Base-by-base conservation (phyloP, 1,284 basidiomycete species). In the Sporisorium graminicola region DNA sequence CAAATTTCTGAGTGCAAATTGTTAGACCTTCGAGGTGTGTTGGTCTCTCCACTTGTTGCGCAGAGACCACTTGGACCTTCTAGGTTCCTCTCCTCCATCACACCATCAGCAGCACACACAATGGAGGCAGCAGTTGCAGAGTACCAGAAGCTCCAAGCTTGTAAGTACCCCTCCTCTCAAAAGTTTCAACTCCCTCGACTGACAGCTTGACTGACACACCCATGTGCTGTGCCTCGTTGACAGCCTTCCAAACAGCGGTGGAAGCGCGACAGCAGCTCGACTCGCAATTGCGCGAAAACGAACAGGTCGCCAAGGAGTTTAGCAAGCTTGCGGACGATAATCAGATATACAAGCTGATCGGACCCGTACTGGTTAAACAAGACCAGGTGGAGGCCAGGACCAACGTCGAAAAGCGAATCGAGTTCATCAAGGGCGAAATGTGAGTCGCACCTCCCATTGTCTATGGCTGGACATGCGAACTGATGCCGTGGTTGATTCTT, bases 241-340 rank as follows among this genome's bases (percentile, higher is more conserved):
- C 61, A 77, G 80, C 78, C 7, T 74, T 82, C 47, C 72, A 82
- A 47, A 59, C 63, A 16, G 72, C 66, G 1, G 77, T 84, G 16
- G 82, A 84, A 52, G 69, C 78, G 16, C 58, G 82, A 13, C 82
- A 84, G 42, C 70, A 70, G 58, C 80, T 84, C 35, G 71, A 81
- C 47, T 80, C 94, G 0, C 95, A 98, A 85, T 88, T 93, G 53
- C 92, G 92, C 18, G 96, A 98, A 87, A 98, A 96, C 87, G 92
- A 95, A 86, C 88, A 91, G 63, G 96, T 98, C 42, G 91, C 94
- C 81, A 94, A 96, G 94, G 95, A 98, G 87, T 95, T 98, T 82
- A 87, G 88, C n/a, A 87, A 88, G 27, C 87, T 98, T 62, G 92
- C 91, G 53, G 87, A 91, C 1, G 90, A 91, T 74, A 97, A 95